Base-by-base conservation (phyloP, 2,329 filamentous ascomycete genomes). In the Cladosporium sp. region DNA sequence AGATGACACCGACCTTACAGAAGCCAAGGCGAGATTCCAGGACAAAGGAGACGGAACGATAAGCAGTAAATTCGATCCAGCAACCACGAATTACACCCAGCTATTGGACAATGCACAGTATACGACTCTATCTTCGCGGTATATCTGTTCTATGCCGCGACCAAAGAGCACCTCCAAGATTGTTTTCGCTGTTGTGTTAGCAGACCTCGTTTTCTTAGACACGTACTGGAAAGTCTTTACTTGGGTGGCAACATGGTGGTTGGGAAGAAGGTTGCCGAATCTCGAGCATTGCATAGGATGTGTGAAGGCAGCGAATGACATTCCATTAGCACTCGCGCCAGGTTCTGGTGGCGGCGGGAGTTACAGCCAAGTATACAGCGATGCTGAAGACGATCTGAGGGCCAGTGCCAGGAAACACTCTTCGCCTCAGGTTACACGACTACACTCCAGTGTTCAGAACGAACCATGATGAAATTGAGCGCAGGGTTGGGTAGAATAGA, bases 231-330 rank as follows among this genome's bases (percentile, higher is more conserved):
- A 19, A 28, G 28, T 37, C 17, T 47, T 47, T 47, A 22, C 19
- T 32, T 37, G 20, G 40, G 17, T 47, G 3, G 42, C 52, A 7
- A 47, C 52, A 3, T 55, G 40, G 52, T 55, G 52, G 40, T 12
- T 55, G 4, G 40, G 25, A 3, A 37, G 52, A 25, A 55, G 8
- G 28, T 8, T 35, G 7, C 6, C 37, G 19, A 13, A 25, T 25
- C 17, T n/a, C 12, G 42, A 37, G 13, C 34, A 47, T 28, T 55
- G 52, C 34, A 40, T 28, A 28, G 52, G 52, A 9, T 55, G 52
- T 15, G 4, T 42, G 4, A 20, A 48, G 12, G n/a, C 8, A 5
- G 17, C 2, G 12, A 6, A 13, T 10, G 44, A 34, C 3, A 48
- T 34, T 4, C 25, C 25, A 20, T n/a, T 48, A 9, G 25, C n/a